A percentile compares a stretch with the other conserved stretches of the same genome.
Conservation (phyloP, 179 eudicot genomes). For the Sideroxylon spinosum region DNA sequence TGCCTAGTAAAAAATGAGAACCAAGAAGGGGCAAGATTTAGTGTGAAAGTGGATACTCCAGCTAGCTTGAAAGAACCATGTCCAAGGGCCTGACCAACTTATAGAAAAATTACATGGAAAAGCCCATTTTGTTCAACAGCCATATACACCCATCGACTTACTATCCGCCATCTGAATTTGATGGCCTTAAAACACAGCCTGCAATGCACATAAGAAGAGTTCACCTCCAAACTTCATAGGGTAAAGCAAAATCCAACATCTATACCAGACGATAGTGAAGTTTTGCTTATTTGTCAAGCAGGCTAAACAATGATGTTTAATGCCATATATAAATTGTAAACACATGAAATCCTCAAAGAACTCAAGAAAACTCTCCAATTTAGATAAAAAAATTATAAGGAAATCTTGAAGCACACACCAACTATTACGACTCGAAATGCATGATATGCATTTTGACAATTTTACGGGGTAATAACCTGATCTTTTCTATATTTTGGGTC, state of each 20-base stretch:
- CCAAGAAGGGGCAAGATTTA: background rate
- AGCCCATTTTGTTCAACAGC: no score
- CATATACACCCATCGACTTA: no score
- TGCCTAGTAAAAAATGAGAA: background rate
- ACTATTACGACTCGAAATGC: background rate
- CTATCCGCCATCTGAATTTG: no score
- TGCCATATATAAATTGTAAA: background rate
- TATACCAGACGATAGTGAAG: background rate
- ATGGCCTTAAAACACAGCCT: background rate
- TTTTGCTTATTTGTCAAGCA: background rate
- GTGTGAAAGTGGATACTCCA: background rate
- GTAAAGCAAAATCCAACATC: background rate
- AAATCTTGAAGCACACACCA: background rate
- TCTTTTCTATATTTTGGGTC: no score
- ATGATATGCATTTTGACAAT: no score
- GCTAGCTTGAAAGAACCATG: background rate
- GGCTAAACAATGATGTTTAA: background rate
- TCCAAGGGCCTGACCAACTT: background rate
- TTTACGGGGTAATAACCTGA: no score
- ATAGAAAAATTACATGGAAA: no score
- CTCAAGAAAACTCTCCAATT: background rate
- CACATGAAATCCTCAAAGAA: background rate
- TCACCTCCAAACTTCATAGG: background rate
- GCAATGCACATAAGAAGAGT: background rate
- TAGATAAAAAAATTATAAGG: background rate